These are phyloP conservation scores for Solanum appendiculatum DNA, from an alignment of 257 asterid species.

Conservation along the genomic window DNA sequence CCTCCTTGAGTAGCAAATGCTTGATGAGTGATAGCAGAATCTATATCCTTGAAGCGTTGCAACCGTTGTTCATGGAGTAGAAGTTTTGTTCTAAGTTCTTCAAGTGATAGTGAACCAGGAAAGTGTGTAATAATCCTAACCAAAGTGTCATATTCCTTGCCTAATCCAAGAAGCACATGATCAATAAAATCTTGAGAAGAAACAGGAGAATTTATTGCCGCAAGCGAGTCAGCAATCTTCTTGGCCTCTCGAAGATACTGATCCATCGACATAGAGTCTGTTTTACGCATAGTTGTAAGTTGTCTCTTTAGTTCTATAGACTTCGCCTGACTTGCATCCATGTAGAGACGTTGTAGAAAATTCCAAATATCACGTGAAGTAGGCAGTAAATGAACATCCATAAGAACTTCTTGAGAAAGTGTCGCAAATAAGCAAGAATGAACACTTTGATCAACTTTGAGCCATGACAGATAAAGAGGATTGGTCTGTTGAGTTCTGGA, in stretches of 20 bases:
- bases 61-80: neutral
- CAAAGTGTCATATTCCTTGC: neutral
- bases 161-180: neutral
- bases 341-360: no score
- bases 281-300: neutral
- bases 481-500: neutral
- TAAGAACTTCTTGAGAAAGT: neutral
- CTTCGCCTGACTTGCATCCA: neutral
- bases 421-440: neutral
- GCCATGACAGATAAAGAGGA: neutral
- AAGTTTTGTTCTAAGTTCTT: no score
- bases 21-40: neutral
- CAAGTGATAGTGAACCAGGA: no score
- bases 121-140: neutral
- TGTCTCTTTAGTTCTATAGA: no score
- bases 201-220: neutral
- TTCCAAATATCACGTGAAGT: no score
- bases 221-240: neutral
- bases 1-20: neutral
- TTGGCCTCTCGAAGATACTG: neutral
- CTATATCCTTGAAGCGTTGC: neutral
- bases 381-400: neutral
- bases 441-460: neutral
- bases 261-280: neutral
- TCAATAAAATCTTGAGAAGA: no score